These are phyloP conservation scores for Ophiobolus disseminans DNA, from an alignment of 2,329 filamentous ascomycete genomes.

Conservation along the genomic window DNA sequence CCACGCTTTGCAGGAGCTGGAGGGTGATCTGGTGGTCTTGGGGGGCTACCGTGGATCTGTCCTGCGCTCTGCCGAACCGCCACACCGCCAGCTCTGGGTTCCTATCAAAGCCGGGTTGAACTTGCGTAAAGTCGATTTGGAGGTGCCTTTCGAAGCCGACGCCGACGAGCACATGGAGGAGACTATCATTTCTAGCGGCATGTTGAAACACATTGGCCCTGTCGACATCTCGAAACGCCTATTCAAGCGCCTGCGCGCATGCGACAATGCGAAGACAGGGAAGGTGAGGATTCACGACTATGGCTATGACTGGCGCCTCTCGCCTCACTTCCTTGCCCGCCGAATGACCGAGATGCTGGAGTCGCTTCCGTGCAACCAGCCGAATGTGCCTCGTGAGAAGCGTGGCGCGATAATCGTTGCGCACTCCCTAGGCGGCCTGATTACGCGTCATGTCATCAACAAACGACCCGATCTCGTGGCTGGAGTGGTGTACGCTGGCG, in stretches of 20 bases:
- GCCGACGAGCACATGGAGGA: conserved; percentile 86
- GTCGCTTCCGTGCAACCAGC: conserved; percentile 75
- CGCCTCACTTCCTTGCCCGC: conserved; percentile 75
- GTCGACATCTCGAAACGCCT: conserved; percentile 87
- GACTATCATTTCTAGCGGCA: conserved; percentile 82
- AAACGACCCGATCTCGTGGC: conserved; percentile 82
- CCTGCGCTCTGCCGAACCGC: conserved; percentile 80
- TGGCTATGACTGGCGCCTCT: conserved; percentile 93
- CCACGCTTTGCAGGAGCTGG: conserved; percentile 70
- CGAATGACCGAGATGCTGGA: conserved; percentile 77
- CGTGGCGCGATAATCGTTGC: conserved; percentile 82
- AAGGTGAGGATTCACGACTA: conserved; percentile 85
- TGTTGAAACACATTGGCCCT: conserved; percentile 89
- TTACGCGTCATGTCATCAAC: conserved; percentile 88
- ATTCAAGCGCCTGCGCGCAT: conserved; percentile 77
- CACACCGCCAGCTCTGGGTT: conserved; percentile 90
- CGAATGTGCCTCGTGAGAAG: conserved; percentile 58
- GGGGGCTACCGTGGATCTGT: conserved; percentile 91
- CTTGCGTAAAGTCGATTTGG: conserved; percentile 87
- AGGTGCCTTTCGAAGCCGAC: conserved; percentile 80
- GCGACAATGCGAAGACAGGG: conserved; percentile 74
- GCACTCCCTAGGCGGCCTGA: conserved; percentile 85
- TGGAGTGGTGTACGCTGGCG: conserved; percentile 84
- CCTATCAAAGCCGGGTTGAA: conserved; percentile 93
- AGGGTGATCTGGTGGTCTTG: conserved; percentile 85